phyloP scores from a whole-genome alignment of 352 stramenopile species.

The Globisporangium perplexum region DNA sequence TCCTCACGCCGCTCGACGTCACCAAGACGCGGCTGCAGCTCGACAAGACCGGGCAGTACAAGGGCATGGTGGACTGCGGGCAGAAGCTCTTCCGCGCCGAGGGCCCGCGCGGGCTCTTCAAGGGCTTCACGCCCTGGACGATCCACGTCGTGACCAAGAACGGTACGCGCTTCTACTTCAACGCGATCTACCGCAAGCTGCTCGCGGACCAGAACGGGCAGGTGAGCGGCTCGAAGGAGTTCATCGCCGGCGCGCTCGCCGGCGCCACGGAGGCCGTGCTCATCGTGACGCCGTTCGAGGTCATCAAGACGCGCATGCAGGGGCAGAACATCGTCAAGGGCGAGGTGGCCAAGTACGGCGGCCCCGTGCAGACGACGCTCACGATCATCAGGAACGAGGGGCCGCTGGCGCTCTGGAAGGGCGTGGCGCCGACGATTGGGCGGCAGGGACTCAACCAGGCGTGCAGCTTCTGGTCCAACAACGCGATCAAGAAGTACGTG shows the following conservation, averaged over 20 bases:
- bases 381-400: slow-evolving; percentile 94
- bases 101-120: slow-evolving; percentile 75
- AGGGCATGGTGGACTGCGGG: slow-evolving; percentile 80
- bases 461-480: slow-evolving; percentile 98
- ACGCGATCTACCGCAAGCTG: slow-evolving; percentile 76
- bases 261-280: slow-evolving; percentile 95
- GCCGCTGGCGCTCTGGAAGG: slow-evolving; percentile 93
- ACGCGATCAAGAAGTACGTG: slow-evolving; percentile 88
- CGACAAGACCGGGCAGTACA: slow-evolving; percentile 84
- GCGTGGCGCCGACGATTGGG: slow-evolving; percentile 94
- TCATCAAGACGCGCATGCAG: slow-evolving; percentile 98
- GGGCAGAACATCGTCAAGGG: slow-evolving; percentile 85
- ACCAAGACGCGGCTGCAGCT: slow-evolving; percentile 88
- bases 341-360: slow-evolving; percentile 80
- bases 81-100: slow-evolving; percentile 78
- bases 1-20: slow-evolving; percentile 84
- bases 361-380: slow-evolving; percentile 89
- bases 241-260: slow-evolving; percentile 87
- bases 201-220: slow-evolving; percentile 76
- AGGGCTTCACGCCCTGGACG: slow-evolving; percentile 87
- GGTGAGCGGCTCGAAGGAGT: slow-evolving; percentile 75
- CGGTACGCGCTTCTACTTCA: slow-evolving; percentile 88
- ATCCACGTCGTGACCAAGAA: slow-evolving; percentile 90
- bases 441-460: slow-evolving; percentile 97
- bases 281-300: slow-evolving; percentile 97